Evolutionary conservation across 75 land plant species (phyloP), one percentile per base, ranked within the genome.

Genomic region (Pseudotsuga menziesii): DNA sequence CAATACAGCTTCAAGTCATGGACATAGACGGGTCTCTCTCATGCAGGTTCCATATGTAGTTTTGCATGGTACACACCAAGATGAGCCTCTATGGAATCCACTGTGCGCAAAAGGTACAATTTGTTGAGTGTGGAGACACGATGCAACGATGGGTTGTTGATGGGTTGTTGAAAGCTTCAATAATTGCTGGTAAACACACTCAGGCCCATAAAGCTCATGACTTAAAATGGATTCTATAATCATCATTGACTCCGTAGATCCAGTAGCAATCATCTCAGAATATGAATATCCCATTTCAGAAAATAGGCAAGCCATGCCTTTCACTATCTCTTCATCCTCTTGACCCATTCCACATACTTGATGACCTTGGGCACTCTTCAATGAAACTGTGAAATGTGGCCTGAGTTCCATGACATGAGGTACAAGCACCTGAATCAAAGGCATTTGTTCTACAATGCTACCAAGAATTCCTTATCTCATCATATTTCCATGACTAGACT

Each of bases 261-360:
- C 99, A 80, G 85, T 88, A 66, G 97, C 98, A 85, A 96, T 96
- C 85, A 93, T 78, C 58, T 90, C 89, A 66, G 86, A 97, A 81
- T 93, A 96, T 17, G 97, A 84, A 80, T 96, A 97, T 52, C 97
- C 97, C 94, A 93, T 90, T 77, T 96, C 97, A 29, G 97, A 85
- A 93, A 96, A 93, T 77, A 94, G 84, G 29, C 91, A 90, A 61
- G 97, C 94, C 83, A 91, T 90, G 58, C 94, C 97, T 78, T 96
- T 96, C 72, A 94, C 83, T 73, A 84, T 90, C 77, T 96, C 98
- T 0, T 44, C 5, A 7, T 93, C 94, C 79, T 93, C 97, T 94
- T 96, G 52, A 48, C 12, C 11, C 54, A 48, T 8, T 48, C 0
- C 54, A 48, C 2, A 48, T 48, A 11, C 54, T 48, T 48, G 54